Evolutionary conservation across 208 protist genomes (phyloP), one percentile per base, ranked within the genome.

Genomic region (Leishmania turanica): DNA sequence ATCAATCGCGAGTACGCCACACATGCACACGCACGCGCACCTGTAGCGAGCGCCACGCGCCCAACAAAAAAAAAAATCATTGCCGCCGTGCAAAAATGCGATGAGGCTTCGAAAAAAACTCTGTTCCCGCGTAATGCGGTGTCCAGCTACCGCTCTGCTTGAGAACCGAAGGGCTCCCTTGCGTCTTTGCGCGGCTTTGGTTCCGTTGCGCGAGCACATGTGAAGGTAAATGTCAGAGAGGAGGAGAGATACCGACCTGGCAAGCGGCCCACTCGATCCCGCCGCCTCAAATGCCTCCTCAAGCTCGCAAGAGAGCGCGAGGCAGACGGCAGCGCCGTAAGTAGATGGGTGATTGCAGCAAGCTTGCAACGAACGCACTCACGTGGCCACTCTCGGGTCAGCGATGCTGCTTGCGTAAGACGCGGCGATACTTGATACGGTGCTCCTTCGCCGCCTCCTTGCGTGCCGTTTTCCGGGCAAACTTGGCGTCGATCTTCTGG

Each of bases 401-500:
- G 37, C 75, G 70, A 17, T 71, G 64, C 49, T 78, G 73, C 54
- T 86, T 88, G 13, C 73, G 77, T 42, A 86, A 45, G 9, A 78
- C 73, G 11, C 83, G 85, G 21, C 85, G 82, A 53, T 87, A 84
- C 72, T 87, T 86, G 24, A 84, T 71, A 9, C 77, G 58, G 68
- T 87, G 56, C 47, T 79, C 75, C 74, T 74, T 82, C 37, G 84
- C 81, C 71, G 85, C 79, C 42, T 87, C 85, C 72, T 84, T 88
- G 7, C 84, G 84, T 24, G 87, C 82, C 34, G 64, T 72, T 58
- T 91, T 91, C 0, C 88, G 78, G 6, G 81, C 76, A 62, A 87
- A 86, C 72, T 91, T 91, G 9, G 75, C 75, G 31, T 87, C 82
- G 15, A 89, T 42, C 80, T 88, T 90, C 58, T 60, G 70, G 4